Conservation (phyloP, 139 green algal species). For the Ulvella scutata region DNA sequence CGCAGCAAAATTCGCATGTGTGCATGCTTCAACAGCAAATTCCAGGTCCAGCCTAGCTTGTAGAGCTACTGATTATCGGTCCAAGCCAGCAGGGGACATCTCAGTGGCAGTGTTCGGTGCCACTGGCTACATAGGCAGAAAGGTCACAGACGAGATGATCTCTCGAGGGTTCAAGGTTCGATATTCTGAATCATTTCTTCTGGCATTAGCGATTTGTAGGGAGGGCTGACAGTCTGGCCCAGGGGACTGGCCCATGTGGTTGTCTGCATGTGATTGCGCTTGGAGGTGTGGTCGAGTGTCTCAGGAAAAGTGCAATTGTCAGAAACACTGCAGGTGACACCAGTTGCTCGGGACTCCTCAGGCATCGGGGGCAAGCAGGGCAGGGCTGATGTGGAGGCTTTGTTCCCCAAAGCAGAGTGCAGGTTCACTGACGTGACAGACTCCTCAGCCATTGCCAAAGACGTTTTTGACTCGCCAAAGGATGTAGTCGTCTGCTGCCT, state of each 20-base stretch:
- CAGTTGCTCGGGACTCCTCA: conserved; percentile 68
- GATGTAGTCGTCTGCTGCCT: conserved; percentile 97
- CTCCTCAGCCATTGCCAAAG: conserved; percentile 28
- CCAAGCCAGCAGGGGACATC: conserved; percentile 46
- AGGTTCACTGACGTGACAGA: conserved; percentile 77
- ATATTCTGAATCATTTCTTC: neutral
- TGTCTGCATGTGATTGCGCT: neutral
- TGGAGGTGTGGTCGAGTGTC: conserved; percentile 41
- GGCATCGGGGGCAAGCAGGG: conserved; percentile 80
- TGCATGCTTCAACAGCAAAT: no score
- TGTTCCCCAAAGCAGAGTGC: conserved; percentile 64
- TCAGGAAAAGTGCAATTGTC: conserved; percentile 43
- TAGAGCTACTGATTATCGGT: conserved; percentile 58
- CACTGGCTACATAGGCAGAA: conserved; percentile 96
- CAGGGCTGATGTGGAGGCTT: conserved; percentile 35
- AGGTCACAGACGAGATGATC: conserved; percentile 52
- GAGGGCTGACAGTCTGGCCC: neutral
- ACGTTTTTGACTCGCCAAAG: conserved; percentile 57
- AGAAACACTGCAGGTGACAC: no score
- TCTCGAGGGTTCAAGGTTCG: conserved; percentile 40
- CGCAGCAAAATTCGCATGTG: no score
- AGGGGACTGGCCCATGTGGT: neutral
- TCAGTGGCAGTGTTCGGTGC: conserved; percentile 79
- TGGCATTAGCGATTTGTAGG: neutral
- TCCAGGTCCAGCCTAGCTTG: no score